Base-by-base conservation (phyloP, 805 yeast genomes). In the Metschnikowia vanudenii region DNA sequence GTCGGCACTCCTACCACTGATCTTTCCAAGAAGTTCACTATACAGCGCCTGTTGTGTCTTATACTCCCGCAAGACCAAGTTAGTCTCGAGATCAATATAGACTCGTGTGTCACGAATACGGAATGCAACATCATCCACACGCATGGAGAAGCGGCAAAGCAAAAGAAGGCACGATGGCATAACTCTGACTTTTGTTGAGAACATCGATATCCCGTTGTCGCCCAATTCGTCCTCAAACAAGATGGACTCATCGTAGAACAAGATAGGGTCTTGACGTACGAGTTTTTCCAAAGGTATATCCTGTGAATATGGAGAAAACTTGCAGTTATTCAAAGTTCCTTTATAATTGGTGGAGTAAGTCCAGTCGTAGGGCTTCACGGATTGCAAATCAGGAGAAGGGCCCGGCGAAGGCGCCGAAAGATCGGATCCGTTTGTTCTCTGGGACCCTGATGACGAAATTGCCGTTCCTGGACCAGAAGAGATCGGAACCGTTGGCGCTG, bases 151-250 rank as follows among this genome's bases (percentile, higher is more conserved):
- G 38, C 98, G 75, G 41, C 84, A 80, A 38, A 94, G 70, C 29
- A 92, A 56, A 32, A 94, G 68, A 53, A 94, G 61, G 50, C 96
- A 79, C 42, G 83, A 78, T 6, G 82, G 82, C 97, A 94, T 94
- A 3, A 90, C 97, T 51, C 99, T 71, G 17, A 94, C 79, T 64
- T 91, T 91, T 30, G 84, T 82, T 43, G 82, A 81, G 45, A 88
- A 67, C 45, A 88, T 78, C 0, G 95, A 80, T 14, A 89, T 85
- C 7, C 99, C 99, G 63, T 92, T 94, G 63, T 94, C 99, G 3
- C 96, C 98, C 45, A 94, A 72, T 63, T 94, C 99, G 60, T 94
- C 99, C 62, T 94, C 99, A 62, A 80, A 94, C 28, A 94, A 69
- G 6, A 88, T 80, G 72, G 89, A 80, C 57, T 92, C 97, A 61